Percentiles rank a stretch among this genome's conserved stretches.
These are phyloP conservation scores for Smittium mucronatum DNA, from an alignment of 371 early-diverging fungal genomes.

Conservation along the genomic window DNA sequence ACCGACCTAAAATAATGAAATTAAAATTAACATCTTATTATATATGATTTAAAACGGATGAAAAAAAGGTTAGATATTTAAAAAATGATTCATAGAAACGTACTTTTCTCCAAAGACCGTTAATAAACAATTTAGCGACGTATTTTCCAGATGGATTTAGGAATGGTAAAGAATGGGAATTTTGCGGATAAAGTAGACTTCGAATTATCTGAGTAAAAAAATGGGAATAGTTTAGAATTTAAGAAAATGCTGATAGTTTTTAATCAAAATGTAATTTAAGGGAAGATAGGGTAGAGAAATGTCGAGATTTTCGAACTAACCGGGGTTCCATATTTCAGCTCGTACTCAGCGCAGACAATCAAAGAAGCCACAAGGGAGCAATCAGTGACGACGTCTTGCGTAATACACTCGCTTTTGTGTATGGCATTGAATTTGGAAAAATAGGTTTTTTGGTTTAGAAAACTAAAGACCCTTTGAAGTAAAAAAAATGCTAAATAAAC, in stretches of 20 bases:
- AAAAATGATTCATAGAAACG: too few relatives aligned
- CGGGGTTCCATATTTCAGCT: slow-evolving; percentile 57
- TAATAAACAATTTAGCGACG: slow-evolving; percentile 63
- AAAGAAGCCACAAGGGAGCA: slow-evolving; percentile 89
- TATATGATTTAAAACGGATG: too few relatives aligned
- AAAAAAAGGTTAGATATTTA: too few relatives aligned
- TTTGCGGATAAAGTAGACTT: slow-evolving; percentile 58
- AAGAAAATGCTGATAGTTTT: too few relatives aligned
- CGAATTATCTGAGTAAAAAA: slow-evolving; percentile 1
- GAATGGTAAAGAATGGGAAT: slow-evolving; percentile 51
- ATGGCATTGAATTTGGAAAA: slow-evolving; percentile 9
- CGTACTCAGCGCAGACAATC: slow-evolving; percentile 75
- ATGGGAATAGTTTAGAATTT: neutral
- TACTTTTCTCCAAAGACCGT: slow-evolving; percentile 74
- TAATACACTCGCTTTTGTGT: slow-evolving; percentile 27
- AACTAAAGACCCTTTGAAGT: too few relatives aligned
- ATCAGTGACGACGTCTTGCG: slow-evolving; percentile 80
- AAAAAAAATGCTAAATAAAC: too few relatives aligned
- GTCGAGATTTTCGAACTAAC: too few relatives aligned
- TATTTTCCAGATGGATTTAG: slow-evolving; percentile 83
- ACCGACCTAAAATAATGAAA: slow-evolving; percentile 8
- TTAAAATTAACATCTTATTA: too few relatives aligned
- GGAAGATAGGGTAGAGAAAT: too few relatives aligned
- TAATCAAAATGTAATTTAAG: too few relatives aligned
- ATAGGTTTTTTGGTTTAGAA: too few relatives aligned